Conservation (phyloP, 768 basidiomycete genomes). For the Boletus subparvulus region DNA sequence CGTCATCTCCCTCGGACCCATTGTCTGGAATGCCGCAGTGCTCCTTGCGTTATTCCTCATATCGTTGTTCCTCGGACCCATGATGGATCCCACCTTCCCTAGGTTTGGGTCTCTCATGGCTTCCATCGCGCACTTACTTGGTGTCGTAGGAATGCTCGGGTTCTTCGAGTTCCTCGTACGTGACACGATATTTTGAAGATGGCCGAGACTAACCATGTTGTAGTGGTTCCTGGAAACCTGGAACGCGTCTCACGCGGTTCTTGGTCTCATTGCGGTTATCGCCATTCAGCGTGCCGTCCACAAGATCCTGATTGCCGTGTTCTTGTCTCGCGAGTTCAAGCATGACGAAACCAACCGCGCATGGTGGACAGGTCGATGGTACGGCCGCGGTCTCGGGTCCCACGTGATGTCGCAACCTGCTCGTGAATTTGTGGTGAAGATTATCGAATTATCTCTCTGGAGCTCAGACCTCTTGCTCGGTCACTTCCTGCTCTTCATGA, state of each 20-base stretch:
- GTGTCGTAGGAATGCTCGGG: slow-evolving; percentile 82
- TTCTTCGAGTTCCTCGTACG: slow-evolving; percentile 96
- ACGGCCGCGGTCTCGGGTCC: slow-evolving; percentile 86
- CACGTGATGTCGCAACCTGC: slow-evolving; percentile 97
- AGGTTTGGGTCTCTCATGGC: slow-evolving; percentile 94
- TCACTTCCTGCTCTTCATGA: slow-evolving; percentile 85
- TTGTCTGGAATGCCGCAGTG: slow-evolving; percentile 92
- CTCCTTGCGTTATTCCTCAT: slow-evolving; percentile 85
- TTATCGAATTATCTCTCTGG: slow-evolving; percentile 94
- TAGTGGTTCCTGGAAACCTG: slow-evolving; percentile 95
- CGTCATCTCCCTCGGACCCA: slow-evolving; percentile 89
- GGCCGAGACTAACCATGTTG: slow-evolving; percentile 11
- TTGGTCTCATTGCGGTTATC: slow-evolving; percentile 90
- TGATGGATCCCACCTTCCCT: slow-evolving; percentile 79
- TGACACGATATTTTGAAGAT: slow-evolving; percentile 10
- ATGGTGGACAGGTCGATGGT: slow-evolving; percentile 99
- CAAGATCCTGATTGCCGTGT: slow-evolving; percentile 92
- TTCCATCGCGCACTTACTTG: slow-evolving; percentile 79
- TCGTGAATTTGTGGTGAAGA: slow-evolving; percentile 96
- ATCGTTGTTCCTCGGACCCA: slow-evolving; percentile 90
- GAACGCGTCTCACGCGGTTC: slow-evolving; percentile 88
- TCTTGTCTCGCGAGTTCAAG: slow-evolving; percentile 97
- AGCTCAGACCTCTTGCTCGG: slow-evolving; percentile 90
- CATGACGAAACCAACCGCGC: slow-evolving; percentile 98
- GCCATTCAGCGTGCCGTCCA: slow-evolving; percentile 89